Evolutionary conservation across 306 rosid genomes (phyloP), one percentile per base, ranked within the genome.

Genomic region (Cicer cuneatum): DNA sequence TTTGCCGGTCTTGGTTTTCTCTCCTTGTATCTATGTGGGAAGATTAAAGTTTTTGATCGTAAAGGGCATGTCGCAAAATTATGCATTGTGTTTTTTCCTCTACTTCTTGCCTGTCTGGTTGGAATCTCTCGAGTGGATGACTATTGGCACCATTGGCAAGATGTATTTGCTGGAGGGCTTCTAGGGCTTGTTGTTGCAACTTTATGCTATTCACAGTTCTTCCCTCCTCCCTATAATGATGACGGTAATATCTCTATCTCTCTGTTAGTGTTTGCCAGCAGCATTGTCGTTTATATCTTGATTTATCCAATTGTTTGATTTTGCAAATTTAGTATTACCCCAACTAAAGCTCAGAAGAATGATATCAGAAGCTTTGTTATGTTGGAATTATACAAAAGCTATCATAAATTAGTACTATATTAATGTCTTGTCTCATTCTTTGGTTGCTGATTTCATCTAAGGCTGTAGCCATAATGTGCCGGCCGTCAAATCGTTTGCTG

Each of bases 61-160:
- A 79, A 37, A 83, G 97, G 98, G 24, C 98, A 91, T 15, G 87
- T 88, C 3, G 97, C 93, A 46, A 94, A 90, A 46, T 78, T 94
- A 43, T 94, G 98, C 89, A 76, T 88, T 15, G 85, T 91, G 21
- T 60, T 90, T 48, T 85, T 91, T 69, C 98, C 97, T 65, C 72
- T 94, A n/a, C 94, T 94, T 35, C 53, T 16, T 33, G 98, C 97
- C 21, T 73, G 88, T 67, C 87, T 94, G 9, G 93, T 94, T 54
- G 95, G 83, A n/a, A 73, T 94, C 74, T 91, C 98, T 39, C 73
- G 97, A 56, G 97, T 94, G 8, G 83, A 90, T 75, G 98, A 93
- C 78, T 93, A 93, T 76, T 91, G 98, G 98, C 98, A 93, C 80
- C 98, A 91, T 80, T 93, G 98, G 98, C 91, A 87, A 82, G 98